Percentiles rank a stretch among this genome's conserved stretches.
These are phyloP conservation scores for Colletotrichum theobromicola DNA, from an alignment of 2,329 filamentous ascomycete species.

Conservation along the genomic window DNA sequence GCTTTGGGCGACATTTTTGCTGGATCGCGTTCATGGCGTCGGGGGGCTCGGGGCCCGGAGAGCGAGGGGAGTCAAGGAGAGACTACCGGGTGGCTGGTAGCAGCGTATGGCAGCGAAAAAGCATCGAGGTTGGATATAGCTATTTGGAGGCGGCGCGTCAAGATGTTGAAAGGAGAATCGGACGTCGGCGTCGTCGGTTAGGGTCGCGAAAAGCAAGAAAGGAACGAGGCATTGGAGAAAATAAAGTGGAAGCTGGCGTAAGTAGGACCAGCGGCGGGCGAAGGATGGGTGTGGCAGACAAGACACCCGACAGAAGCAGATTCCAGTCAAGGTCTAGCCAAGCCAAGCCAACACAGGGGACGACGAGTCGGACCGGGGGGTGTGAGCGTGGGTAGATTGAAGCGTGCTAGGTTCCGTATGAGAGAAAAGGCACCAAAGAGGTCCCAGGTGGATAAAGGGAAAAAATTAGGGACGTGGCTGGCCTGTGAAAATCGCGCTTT, in stretches of 20 bases:
- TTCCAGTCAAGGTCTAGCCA: constrained; percentile 24
- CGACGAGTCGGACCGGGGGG: constrained; percentile 5
- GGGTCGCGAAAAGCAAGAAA: constrained; percentile 19
- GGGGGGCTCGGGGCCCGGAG: constrained; percentile 22
- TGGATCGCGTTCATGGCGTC: constrained; percentile 67
- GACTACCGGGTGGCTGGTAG: constrained; percentile 14
- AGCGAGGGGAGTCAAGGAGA: background rate
- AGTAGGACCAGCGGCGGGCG: background rate
- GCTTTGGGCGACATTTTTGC: constrained; percentile 84
- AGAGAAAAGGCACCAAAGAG: background rate
- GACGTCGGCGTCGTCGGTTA: constrained; percentile 4
- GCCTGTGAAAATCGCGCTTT: constrained; percentile 8
- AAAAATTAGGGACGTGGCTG: background rate
- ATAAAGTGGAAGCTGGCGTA: constrained; percentile 4
- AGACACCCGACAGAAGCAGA: constrained; percentile 29
- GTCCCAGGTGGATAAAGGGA: background rate
- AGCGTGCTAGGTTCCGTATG: background rate
- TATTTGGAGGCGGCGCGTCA: constrained; percentile 3
- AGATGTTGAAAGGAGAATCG: background rate
- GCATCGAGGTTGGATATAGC: constrained; percentile 13
- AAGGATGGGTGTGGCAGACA: constrained; percentile 26
- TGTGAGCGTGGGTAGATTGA: background rate
- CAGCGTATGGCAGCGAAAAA: constrained; percentile 8
- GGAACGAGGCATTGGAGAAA: constrained; percentile 13
- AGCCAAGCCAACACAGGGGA: constrained; percentile 14